These are phyloP conservation scores for Pseudogymnoascus sp. DNA, from an alignment of 2,329 filamentous ascomycete genomes.

Conservation along the genomic window DNA sequence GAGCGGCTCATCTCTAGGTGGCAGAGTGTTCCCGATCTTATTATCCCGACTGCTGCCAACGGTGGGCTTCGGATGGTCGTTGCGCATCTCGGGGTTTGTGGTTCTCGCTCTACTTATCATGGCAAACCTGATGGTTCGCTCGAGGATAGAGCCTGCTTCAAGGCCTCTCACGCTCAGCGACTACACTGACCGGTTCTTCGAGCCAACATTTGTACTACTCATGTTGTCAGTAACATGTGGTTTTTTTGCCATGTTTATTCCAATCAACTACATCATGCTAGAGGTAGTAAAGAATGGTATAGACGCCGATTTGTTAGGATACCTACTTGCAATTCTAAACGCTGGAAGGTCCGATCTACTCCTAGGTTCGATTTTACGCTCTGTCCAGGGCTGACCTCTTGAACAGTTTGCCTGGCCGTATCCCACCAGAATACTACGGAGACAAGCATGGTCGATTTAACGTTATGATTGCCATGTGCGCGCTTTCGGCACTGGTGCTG, in stretches of 20 bases:
- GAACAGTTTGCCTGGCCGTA: constrained; percentile 41
- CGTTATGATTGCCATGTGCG: constrained; percentile 20
- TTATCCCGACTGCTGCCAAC: constrained; percentile 40
- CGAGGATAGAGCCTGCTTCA: constrained; percentile 12
- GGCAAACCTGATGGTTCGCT: constrained; percentile 29
- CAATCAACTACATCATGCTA: constrained; percentile 33
- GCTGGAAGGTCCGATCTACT: constrained; percentile 20
- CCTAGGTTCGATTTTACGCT: neutral
- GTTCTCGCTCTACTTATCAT: constrained; percentile 29
- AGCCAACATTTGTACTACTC: constrained; percentile 26
- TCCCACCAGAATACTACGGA: constrained; percentile 41
- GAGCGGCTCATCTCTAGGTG: constrained; percentile 38
- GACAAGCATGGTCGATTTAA: constrained; percentile 46
- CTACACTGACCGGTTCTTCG: constrained; percentile 25
- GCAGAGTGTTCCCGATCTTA: constrained; percentile 49
- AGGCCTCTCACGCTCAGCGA: constrained; percentile 21
- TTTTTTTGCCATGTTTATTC: constrained; percentile 28
- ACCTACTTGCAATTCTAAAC: constrained; percentile 44
- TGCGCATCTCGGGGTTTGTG: constrained; percentile 46
- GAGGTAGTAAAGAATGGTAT: constrained; percentile 38
- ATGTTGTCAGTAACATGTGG: constrained; percentile 32
- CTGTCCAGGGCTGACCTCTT: neutral
- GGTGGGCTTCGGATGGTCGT: constrained; percentile 46
- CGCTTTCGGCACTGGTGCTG: constrained; percentile 33
- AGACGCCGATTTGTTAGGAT: constrained; percentile 33